Percentiles rank a stretch among this genome's conserved stretches.
Conservation (phyloP, 2,329 filamentous ascomycete genomes). For the Aureobasidium sp. region DNA sequence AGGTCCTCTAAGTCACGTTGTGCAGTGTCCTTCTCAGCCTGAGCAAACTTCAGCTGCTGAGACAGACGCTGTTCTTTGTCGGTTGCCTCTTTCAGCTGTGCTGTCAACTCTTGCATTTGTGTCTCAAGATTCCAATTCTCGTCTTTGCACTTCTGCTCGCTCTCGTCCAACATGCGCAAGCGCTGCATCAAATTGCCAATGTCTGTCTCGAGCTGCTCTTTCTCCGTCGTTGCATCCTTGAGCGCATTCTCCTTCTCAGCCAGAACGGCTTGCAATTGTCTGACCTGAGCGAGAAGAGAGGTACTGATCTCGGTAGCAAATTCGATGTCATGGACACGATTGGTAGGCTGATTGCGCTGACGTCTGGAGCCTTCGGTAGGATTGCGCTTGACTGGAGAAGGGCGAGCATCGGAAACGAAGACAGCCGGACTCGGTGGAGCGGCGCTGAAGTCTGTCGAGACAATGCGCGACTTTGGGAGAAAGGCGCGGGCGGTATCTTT, state of each 20-base stretch:
- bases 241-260: slow-evolving; percentile 82
- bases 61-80: slow-evolving; percentile 78
- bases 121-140: slow-evolving; percentile 98
- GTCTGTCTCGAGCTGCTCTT: slow-evolving; percentile 73
- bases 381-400: slow-evolving; percentile 65
- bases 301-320: slow-evolving; percentile 98
- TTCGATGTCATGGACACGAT: slow-evolving; percentile 88
- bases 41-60: slow-evolving; percentile 59
- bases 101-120: slow-evolving; percentile 73
- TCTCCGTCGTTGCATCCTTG: slow-evolving; percentile 64
- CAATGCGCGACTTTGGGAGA: slow-evolving; percentile 67
- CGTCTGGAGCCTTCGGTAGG: slow-evolving; percentile 70
- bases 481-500: slow-evolving; percentile 83
- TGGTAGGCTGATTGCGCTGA: slow-evolving; percentile 80
- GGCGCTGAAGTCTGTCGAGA: slow-evolving; percentile 18
- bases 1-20: slow-evolving; percentile 89
- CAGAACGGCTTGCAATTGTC: slow-evolving; percentile 76
- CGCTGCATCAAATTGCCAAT: slow-evolving; percentile 70
- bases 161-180: slow-evolving; percentile 78
- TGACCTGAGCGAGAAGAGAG: slow-evolving; percentile 85
- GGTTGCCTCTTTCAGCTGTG: slow-evolving; percentile 62
- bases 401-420: slow-evolving; percentile 66
- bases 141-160: slow-evolving; percentile 92
- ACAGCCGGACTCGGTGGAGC: slow-evolving; percentile 21
- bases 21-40: slow-evolving; percentile 64